phyloP scores from a whole-genome alignment of 176 grass and related monocot genomes.

The Chloris gayana region DNA sequence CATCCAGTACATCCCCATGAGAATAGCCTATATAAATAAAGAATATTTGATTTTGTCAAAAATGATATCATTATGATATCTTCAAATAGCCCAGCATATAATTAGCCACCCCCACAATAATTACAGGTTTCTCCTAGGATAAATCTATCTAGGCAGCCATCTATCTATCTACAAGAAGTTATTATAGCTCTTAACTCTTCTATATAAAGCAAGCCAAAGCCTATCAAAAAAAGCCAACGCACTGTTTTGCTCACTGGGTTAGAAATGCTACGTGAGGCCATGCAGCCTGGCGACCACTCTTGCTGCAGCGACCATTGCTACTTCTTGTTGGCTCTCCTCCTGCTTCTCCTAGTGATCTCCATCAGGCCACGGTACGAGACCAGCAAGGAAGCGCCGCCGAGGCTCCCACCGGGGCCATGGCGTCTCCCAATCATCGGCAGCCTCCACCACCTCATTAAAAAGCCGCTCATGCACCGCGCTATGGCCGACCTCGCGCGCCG shows the following conservation, averaged over 20 bases:
- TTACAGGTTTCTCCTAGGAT: too few species aligned
- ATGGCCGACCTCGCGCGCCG: background rate
- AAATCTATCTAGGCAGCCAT: too few species aligned
- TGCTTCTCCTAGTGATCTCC: slow-evolving; percentile 28
- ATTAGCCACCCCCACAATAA: too few species aligned
- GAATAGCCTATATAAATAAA: too few species aligned
- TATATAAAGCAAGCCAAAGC: background rate
- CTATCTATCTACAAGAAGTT: background rate
- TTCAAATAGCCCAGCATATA: too few species aligned
- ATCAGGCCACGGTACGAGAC: background rate
- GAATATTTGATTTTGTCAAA: too few species aligned
- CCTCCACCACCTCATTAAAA: background rate
- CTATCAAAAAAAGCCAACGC: too few species aligned
- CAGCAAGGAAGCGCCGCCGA: background rate
- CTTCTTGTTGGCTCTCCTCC: background rate
- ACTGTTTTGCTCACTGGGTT: background rate
- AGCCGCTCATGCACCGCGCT: background rate
- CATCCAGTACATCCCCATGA: too few species aligned
- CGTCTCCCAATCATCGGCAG: background rate
- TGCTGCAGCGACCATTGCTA: background rate
- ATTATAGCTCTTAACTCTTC: background rate
- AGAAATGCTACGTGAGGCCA: background rate
- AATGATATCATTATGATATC: too few species aligned
- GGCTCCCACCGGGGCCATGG: background rate
- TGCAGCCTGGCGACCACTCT: background rate